Evolutionary conservation across 176 grass and related monocot species (phyloP).

Genomic region (Avena insularis): DNA sequence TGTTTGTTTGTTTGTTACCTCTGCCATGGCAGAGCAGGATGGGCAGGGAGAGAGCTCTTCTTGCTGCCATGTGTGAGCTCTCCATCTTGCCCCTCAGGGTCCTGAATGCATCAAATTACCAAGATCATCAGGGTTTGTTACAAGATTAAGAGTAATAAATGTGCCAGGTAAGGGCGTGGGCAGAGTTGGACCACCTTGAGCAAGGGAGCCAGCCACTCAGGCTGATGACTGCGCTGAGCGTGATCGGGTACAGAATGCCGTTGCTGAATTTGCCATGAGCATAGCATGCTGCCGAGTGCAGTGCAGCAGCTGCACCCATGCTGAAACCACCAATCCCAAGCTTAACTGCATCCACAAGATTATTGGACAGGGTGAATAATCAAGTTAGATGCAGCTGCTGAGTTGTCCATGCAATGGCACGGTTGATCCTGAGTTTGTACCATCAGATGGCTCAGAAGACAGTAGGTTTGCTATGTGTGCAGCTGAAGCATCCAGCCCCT

Average conservation of each 20-base stretch:
- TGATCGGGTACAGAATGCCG: conserved; percentile 70
- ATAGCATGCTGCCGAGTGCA: conserved; percentile 83
- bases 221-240: conserved; percentile 62
- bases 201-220: conserved; percentile 98
- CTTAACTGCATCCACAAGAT: conserved; percentile 60
- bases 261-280: conserved; percentile 70
- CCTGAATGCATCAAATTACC: conserved; percentile 42
- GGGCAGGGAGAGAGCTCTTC: conserved; percentile 73
- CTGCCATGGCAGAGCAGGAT: conserved; percentile 78
- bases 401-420: neutral
- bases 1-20: conserved; percentile 47
- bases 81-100: conserved; percentile 78
- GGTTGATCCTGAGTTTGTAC: conserved; percentile 45
- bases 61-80: conserved; percentile 66
- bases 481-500: conserved; percentile 82
- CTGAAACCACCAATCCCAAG: conserved; percentile 95
- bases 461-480: conserved; percentile 89
- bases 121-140: neutral
- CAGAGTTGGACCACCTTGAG: conserved; percentile 71
- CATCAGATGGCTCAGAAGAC: conserved; percentile 79
- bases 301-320: conserved; percentile 63
- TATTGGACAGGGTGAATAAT: neutral
- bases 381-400: neutral
- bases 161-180: neutral
- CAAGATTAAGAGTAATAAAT: neutral